Base-by-base conservation (phyloP, 331 rosid species). In the Saraca asoca region DNA sequence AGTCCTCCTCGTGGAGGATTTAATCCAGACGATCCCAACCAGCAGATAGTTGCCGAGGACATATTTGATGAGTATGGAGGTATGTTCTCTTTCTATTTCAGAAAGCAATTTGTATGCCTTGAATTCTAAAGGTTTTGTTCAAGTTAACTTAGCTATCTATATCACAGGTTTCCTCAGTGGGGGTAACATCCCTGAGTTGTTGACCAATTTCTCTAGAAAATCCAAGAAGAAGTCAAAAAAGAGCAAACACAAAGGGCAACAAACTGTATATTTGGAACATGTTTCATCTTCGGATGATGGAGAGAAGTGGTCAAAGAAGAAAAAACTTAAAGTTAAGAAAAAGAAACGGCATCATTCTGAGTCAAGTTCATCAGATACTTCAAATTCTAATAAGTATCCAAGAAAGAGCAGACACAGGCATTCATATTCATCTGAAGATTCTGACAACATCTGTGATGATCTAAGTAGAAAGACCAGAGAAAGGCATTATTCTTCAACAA, bases 1-100 rank as follows among this genome's bases (percentile, higher is more conserved):
- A 93, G 98, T 75, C 98, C 98, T 65, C 98, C 98, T 18, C 98
- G 92, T 17, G 98, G 98, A 86, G 98, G 98, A 43, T 93, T 93
- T 72, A 83, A 74, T 48, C 78, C 85, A 5, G 98, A 93, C 63
- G 98, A 93, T 56, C 98, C 97, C 62, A 93, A 93, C 79, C 98
- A 93, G 77, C 98, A 93, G 78, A 93, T 93, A 79, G 97, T 90
- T 72, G 91, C 95, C 13, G 98, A 89, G 74, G 96, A 89, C 65
- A 90, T 93, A 81, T 93, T 90, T 79, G 97, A 93, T 24, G 98
- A 93, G 84, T 93, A 93, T 57, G 98, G 98, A 86, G 97, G 97
- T 93, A 78, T 55, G 50, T 70, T 34, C 17, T 51, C 61, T 76
- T 59, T 68, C 43, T 55, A 49, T 59, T 69, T 39, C 39, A n/a